Evolutionary conservation across 2,329 filamentous ascomycete genomes (phyloP).

Genomic region (Colletotrichum chlorophyti): DNA sequence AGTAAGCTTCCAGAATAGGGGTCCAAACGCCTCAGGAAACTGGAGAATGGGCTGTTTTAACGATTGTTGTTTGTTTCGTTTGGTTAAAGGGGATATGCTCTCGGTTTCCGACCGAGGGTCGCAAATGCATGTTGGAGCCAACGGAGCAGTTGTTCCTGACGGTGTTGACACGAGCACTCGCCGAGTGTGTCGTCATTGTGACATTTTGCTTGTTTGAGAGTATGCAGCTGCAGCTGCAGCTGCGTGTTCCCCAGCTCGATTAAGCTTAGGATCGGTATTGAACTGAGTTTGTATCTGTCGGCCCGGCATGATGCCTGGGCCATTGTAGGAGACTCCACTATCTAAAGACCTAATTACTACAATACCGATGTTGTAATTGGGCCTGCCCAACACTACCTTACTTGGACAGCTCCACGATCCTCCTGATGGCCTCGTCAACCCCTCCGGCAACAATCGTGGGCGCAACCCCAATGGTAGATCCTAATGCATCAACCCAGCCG

Average conservation of each 20-base stretch:
- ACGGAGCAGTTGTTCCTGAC: too few relatives aligned
- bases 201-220: too few relatives aligned
- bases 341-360: too few relatives aligned
- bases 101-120: too few relatives aligned
- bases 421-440: conserved; percentile 62
- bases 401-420: conserved; percentile 34
- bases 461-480: conserved; percentile 47
- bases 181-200: too few relatives aligned
- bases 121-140: background rate
- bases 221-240: too few relatives aligned
- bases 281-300: background rate
- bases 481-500: conserved; percentile 71
- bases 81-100: too few relatives aligned
- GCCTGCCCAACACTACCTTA: background rate
- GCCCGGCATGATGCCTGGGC: background rate
- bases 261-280: too few relatives aligned
- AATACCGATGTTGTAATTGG: too few relatives aligned
- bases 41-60: background rate
- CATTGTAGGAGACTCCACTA: background rate
- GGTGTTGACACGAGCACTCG: too few relatives aligned
- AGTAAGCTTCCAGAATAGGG: background rate
- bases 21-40: background rate
- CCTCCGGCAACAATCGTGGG: conserved; percentile 62
- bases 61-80: background rate
- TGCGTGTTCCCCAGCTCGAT: too few relatives aligned